Evolutionary conservation across 148 eudicot genomes (phyloP), one percentile per base, ranked within the genome.

Genomic region (Fagopyrum tataricum): DNA sequence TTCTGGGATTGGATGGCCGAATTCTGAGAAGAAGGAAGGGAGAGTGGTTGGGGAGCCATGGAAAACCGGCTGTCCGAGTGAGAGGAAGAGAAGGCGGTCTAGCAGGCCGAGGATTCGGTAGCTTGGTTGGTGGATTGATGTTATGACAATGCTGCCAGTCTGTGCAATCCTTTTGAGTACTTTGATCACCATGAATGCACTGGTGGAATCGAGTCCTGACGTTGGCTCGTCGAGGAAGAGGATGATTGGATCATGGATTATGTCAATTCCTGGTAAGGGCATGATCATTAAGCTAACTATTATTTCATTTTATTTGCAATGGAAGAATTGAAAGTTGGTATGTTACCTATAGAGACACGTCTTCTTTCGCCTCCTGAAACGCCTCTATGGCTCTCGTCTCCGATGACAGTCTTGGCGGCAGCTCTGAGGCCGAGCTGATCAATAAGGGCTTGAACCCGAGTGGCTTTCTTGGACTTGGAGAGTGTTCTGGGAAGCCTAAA

Each of bases 221-320:
- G 98, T 92, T 52, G 98, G 98, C 76, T 92, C 98, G 41, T 92
- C 96, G 3, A 92, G 87, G 74, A 92, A 92, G n/a, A 92, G 83
- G n/a, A 92, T 51, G 4, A 92, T 88, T 0, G 98, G 98, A 74
- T 92, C 96, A 55, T 92, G 96, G 43, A 92, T 85, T 72, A 92
- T 90, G 71, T 92, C 93, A 7, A 74, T 85, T 0, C 98, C 98
- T 44, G 88, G 93, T 62, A n/a, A n/a, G n/a, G n/a, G n/a, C n/a
- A 62, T 23, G 68, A 41, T 40, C 14, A n/a, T n/a, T n/a, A n/a
- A n/a, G n/a, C n/a, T n/a, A n/a, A n/a, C n/a, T n/a, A n/a, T n/a
- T n/a, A n/a, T n/a, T n/a, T n/a, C n/a, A n/a, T n/a, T n/a, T n/a
- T n/a, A n/a, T n/a, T n/a, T n/a, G n/a, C n/a, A n/a, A n/a, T n/a